A percentile compares a stretch with the other conserved stretches of the same genome.
These are phyloP conservation scores for Alternaria atra DNA, from an alignment of 2,329 filamentous ascomycete genomes.

Conservation along the genomic window DNA sequence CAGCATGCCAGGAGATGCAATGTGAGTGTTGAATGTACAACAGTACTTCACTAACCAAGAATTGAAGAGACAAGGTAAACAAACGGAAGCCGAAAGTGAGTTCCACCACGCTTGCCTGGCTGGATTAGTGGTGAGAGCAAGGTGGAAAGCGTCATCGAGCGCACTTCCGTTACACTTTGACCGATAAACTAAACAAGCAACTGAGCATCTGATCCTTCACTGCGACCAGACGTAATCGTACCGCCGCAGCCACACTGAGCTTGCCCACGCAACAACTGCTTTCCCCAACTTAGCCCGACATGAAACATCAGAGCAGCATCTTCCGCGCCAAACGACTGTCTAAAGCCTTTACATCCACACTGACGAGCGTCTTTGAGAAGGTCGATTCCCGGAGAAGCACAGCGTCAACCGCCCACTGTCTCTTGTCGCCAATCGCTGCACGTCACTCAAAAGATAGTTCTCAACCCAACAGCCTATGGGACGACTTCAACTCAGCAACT, in stretches of 20 bases:
- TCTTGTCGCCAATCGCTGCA: background rate
- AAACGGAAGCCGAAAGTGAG: background rate
- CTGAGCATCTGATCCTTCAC: background rate
- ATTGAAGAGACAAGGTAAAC: background rate
- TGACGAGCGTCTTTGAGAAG: slow-evolving; percentile 15
- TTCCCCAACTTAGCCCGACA: background rate
- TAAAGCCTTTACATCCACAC: slow-evolving; percentile 7
- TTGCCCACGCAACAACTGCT: background rate
- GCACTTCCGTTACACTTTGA: background rate
- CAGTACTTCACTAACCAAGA: background rate
- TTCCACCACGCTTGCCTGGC: slow-evolving; percentile 1
- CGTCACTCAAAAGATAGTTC: background rate
- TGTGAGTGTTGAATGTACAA: too few species aligned
- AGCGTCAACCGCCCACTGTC: background rate
- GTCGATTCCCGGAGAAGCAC: slow-evolving; percentile 1
- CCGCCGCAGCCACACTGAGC: background rate
- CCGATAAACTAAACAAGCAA: background rate
- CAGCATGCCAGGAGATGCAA: slow-evolving; percentile 20
- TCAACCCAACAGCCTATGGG: slow-evolving; percentile 6
- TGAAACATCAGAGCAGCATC: slow-evolving; percentile 11
- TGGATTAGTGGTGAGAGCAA: background rate
- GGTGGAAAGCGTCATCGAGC: slow-evolving; percentile 5
- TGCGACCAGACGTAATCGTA: background rate
- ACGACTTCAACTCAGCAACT: slow-evolving; percentile 10
- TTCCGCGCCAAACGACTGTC: slow-evolving; percentile 13